phyloP scores from a whole-genome alignment of 2,329 filamentous ascomycete species.

The Pseudopithomyces chartarum region DNA sequence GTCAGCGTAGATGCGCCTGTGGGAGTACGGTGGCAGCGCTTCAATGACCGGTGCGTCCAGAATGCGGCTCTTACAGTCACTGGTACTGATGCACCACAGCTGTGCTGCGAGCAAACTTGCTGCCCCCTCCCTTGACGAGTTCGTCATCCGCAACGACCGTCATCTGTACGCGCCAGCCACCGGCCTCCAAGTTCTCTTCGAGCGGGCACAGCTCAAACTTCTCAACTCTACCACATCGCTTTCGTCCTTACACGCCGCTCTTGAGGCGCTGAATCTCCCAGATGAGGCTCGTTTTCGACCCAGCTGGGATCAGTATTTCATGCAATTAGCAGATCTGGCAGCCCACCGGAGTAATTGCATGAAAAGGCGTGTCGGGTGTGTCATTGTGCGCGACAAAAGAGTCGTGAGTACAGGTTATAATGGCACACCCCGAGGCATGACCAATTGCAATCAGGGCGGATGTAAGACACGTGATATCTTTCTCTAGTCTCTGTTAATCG shows the following conservation, averaged over 20 bases:
- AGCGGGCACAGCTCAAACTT: conserved; percentile 80
- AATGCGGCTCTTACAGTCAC: not conserved
- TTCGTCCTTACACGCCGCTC: conserved; percentile 71
- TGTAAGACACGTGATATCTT: conserved; percentile 56
- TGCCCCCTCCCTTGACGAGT: conserved; percentile 61
- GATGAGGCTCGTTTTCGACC: conserved; percentile 82
- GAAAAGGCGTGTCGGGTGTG: conserved; percentile 95
- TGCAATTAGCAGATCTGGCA: conserved; percentile 91
- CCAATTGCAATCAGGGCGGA: conserved; percentile 91
- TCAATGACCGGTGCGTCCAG: conserved; percentile 58
- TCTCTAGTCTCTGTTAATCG: conserved; percentile 1
- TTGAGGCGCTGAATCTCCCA: conserved; percentile 76
- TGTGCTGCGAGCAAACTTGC: conserved; percentile 55
- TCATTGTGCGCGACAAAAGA: conserved; percentile 81
- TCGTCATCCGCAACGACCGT: conserved; percentile 68
- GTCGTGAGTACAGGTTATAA: conserved; percentile 98
- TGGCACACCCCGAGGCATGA: conserved; percentile 86
- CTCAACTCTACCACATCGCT: conserved; percentile 82
- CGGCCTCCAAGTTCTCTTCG: conserved; percentile 77
- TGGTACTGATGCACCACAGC: conserved; percentile 32
- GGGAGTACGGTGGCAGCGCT: conserved; percentile 80
- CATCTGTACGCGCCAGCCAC: conserved; percentile 71
- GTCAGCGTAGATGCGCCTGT: conserved; percentile 91
- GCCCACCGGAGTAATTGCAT: conserved; percentile 95
- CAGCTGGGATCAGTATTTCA: conserved; percentile 97